Evolutionary conservation across 768 basidiomycete genomes (phyloP), one percentile per base, ranked within the genome.

Genomic region (Amylocystis lapponica): DNA sequence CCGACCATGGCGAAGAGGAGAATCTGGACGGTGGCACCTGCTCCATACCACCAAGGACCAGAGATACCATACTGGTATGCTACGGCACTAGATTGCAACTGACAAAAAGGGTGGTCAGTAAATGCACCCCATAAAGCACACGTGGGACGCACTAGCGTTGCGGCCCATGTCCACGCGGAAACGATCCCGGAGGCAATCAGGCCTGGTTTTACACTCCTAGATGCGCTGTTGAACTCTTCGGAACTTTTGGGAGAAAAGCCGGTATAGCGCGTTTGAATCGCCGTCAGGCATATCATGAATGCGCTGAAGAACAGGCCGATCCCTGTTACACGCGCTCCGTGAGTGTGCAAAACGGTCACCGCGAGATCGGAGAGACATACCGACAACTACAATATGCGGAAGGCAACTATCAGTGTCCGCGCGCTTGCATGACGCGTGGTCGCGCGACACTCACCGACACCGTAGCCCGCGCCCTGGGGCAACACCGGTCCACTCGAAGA

Each of bases 161-260:
- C 86, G 3, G 84, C 85, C 75, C 83, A 87, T n/a, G 89, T 92
- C 90, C 91, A 94, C 0, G 92, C 90, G 16, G 82, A 85, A 17
- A 95, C 91, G 46, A 96, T 94, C 2, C 93, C 93, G 22, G 88
- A 80, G 0, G 92, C 91, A 46, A 96, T 93, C 34, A 97, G 70
- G 11, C 93, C 93, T 7, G 94, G 90, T 52, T 93, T 93, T 42
- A 95, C 76, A 43, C 82, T 83, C 25, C 88, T 72, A 1, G 85
- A 88, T 7, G 88, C 87, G 49, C 79, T 84, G 41, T 79, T 83
- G 53, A 90, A 90, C 57, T 90, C 87, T 61, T 93, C 90, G 0
- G 89, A 80, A 47, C 75, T 83, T 46, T 76, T 78, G 14, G 85
- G 82, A 4, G 86, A 87, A 60, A 81, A 86, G 0, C 76, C 71